Evolutionary conservation across 805 yeast species (phyloP).

Genomic region (Sugiyamaella valdiviana): DNA sequence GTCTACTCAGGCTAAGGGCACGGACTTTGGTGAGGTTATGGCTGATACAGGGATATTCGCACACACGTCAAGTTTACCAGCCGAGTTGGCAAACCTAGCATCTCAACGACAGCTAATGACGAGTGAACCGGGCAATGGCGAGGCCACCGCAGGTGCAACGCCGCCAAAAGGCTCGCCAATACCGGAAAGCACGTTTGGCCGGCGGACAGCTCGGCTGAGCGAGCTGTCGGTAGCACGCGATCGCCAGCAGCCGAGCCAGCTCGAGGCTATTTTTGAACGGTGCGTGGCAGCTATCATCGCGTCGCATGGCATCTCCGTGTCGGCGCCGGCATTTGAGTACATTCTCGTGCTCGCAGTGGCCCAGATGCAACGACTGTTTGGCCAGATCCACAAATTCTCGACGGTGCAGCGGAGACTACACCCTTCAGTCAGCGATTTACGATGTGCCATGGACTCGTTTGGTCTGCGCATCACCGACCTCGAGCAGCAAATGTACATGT

Average conservation of each 20-base stretch:
- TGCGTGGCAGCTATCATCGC: conserved; percentile 23
- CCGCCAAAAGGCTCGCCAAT: neutral
- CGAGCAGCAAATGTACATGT: conserved; percentile 23
- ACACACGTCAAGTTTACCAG: neutral
- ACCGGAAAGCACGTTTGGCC: neutral
- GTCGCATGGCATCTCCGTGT: conserved; percentile 17
- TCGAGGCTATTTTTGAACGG: conserved; percentile 19
- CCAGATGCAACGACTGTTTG: conserved; percentile 24
- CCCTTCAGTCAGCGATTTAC: conserved; percentile 32
- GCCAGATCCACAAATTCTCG: conserved; percentile 25
- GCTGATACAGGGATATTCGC: neutral
- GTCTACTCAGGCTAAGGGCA: too few relatives aligned
- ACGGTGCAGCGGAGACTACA: conserved; percentile 31
- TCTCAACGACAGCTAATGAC: neutral
- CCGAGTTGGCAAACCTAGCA: neutral
- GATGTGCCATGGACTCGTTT: conserved; percentile 26
- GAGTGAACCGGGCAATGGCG: neutral
- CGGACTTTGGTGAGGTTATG: too few relatives aligned
- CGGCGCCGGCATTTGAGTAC: conserved; percentile 26
- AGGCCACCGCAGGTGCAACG: neutral
- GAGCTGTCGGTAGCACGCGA: neutral
- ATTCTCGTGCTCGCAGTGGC: conserved; percentile 30
- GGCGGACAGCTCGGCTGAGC: neutral
- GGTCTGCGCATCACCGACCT: conserved; percentile 29
- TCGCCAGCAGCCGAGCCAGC: neutral